Evolutionary conservation across 306 rosid genomes (phyloP).

Genomic region (Lupinus albus): DNA sequence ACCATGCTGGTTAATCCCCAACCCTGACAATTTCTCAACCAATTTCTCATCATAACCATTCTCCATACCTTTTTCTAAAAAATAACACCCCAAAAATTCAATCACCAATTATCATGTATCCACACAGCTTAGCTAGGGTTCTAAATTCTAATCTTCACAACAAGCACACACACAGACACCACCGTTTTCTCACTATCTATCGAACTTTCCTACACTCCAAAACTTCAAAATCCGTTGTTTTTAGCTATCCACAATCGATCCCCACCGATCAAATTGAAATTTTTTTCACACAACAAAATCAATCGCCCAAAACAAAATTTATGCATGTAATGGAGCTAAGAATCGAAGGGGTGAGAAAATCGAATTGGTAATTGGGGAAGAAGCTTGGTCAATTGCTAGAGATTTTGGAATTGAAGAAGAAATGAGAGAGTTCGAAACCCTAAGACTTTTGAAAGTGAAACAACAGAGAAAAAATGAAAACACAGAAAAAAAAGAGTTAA

Average conservation of each 20-base stretch:
- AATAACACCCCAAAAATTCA: slow-evolving; percentile 35
- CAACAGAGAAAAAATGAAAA: neutral
- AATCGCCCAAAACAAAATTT: neutral
- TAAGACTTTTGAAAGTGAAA: slow-evolving; percentile 20
- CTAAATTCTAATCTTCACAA: slow-evolving; percentile 12
- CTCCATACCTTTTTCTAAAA: slow-evolving; percentile 63
- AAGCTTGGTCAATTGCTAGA: neutral
- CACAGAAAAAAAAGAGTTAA: slow-evolving; percentile 21
- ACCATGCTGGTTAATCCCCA: slow-evolving; percentile 53
- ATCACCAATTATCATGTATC: slow-evolving; percentile 35
- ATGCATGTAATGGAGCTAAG: slow-evolving; percentile 6
- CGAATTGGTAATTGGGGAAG: slow-evolving; percentile 13
- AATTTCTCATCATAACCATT: slow-evolving; percentile 76
- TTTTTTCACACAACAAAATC: neutral
- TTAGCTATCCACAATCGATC: slow-evolving; percentile 15
- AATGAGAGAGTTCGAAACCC: slow-evolving; percentile 47
- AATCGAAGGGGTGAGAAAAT: slow-evolving; percentile 26
- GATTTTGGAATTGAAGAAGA: slow-evolving; percentile 1
- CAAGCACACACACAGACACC: neutral
- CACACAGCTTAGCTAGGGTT: slow-evolving; percentile 26
- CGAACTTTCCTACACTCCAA: slow-evolving; percentile 14
- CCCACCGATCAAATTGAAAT: slow-evolving; percentile 30
- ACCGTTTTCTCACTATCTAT: slow-evolving; percentile 16
- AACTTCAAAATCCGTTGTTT: neutral
- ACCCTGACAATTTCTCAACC: slow-evolving; percentile 69